phyloP scores from a whole-genome alignment of 441 rosid species.

The Pelargonium myrrhifolium region DNA sequence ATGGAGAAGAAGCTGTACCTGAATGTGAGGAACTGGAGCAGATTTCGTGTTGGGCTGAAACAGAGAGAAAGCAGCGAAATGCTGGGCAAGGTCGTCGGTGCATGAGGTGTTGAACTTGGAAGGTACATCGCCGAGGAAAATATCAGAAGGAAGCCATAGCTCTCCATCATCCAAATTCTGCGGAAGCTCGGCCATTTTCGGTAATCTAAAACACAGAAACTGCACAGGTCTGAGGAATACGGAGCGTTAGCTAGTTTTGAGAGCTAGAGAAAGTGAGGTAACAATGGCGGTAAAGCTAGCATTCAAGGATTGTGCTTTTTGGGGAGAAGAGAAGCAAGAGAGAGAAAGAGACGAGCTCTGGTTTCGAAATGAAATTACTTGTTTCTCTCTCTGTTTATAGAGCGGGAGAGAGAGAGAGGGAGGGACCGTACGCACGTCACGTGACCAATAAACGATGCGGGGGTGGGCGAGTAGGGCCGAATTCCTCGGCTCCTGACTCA shows the following conservation, averaged over 20 bases:
- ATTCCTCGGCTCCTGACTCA: slow-evolving; percentile 13
- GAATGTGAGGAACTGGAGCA: not conserved
- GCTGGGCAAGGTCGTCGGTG: slow-evolving; percentile 29
- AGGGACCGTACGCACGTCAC: slow-evolving; percentile 20
- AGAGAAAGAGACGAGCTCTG: slow-evolving; percentile 19
- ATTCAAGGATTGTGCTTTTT: not conserved
- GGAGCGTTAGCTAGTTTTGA: too few species aligned
- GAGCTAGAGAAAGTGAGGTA: not conserved
- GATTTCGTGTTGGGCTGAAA: slow-evolving; percentile 16
- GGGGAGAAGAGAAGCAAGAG: not conserved
- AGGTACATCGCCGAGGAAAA: slow-evolving; percentile 20
- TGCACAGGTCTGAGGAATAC: not conserved
- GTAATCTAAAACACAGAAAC: not conserved
- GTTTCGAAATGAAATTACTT: slow-evolving; percentile 32
- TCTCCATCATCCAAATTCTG: slow-evolving; percentile 35
- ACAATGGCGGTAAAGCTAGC: not conserved
- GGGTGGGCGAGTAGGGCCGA: not conserved
- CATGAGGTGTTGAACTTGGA: not conserved
- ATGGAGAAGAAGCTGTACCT: not conserved
- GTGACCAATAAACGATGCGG: slow-evolving; percentile 17
- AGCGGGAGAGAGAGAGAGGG: slow-evolving; percentile 1
- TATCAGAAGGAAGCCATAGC: slow-evolving; percentile 28
- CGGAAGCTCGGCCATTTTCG: slow-evolving; percentile 29
- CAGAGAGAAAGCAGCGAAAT: slow-evolving; percentile 25
- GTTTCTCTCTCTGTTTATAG: slow-evolving; percentile 10